Evolutionary conservation across 2,329 filamentous ascomycete genomes (phyloP).

Genomic region (Phaeosphaeria sp.): DNA sequence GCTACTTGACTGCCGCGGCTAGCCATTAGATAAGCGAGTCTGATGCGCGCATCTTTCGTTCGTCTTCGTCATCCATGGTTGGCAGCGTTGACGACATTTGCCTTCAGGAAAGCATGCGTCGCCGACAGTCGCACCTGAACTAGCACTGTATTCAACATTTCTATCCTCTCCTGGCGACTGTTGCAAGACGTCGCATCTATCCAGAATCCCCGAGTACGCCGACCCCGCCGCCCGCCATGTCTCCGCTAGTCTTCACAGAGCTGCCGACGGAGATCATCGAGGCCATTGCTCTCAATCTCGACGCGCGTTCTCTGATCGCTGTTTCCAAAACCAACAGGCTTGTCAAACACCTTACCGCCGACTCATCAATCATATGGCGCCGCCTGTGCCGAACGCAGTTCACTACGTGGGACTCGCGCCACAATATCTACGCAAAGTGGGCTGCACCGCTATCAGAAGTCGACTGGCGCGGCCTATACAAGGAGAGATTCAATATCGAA

Average conservation of each 20-base stretch:
- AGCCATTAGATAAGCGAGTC: conserved; percentile 14
- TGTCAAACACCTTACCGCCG: conserved; percentile 69
- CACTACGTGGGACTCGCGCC: conserved; percentile 72
- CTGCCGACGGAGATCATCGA: conserved; percentile 88
- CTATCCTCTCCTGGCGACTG: background rate
- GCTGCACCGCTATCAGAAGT: conserved; percentile 61
- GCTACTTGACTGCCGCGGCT: conserved; percentile 14
- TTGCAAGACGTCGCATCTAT: background rate
- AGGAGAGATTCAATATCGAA: conserved; percentile 45
- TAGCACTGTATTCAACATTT: background rate
- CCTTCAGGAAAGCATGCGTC: background rate
- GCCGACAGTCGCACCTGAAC: conserved; percentile 2
- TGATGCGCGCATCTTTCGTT: conserved; percentile 18
- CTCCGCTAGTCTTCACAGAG: conserved; percentile 28
- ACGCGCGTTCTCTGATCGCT: conserved; percentile 58
- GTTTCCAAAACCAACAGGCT: conserved; percentile 68
- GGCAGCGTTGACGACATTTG: conserved; percentile 23
- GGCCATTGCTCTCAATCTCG: conserved; percentile 72
- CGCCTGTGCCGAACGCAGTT: conserved; percentile 74
- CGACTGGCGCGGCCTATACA: conserved; percentile 71
- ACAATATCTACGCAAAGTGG: conserved; percentile 41
- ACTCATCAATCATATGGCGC: conserved; percentile 81
- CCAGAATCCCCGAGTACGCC: background rate
- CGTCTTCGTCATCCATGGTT: conserved; percentile 3
- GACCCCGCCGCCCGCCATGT: conserved; percentile 12